A percentile compares a stretch with the other conserved stretches of the same genome.
Conservation (phyloP, 441 rosid genomes). For the Eruca vesicaria region DNA sequence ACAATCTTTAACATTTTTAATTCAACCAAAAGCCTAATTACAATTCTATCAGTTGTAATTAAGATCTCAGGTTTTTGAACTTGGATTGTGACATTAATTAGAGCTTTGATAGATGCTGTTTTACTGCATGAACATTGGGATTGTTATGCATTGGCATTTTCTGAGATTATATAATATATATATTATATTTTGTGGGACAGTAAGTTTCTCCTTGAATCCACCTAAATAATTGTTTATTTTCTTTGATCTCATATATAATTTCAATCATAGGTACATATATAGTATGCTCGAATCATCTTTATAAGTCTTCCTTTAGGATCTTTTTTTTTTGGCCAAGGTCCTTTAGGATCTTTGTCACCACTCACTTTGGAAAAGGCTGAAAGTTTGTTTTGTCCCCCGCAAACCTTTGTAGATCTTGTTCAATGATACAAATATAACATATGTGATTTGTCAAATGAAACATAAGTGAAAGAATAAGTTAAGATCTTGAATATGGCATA, state of each 20-base stretch:
- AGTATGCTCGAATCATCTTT: conserved; percentile 6
- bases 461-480: background rate
- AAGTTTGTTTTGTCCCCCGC: conserved; percentile 24
- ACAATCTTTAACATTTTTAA: background rate
- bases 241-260: background rate
- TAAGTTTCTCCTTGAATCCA: conserved; percentile 13
- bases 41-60: background rate
- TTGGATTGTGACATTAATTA: conserved; percentile 13
- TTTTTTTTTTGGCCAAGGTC: too few relatives aligned
- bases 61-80: conserved; percentile 7
- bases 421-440: background rate
- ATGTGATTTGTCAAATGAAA: background rate
- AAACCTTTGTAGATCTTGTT: conserved; percentile 5
- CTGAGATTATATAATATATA: background rate
- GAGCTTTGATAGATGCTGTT: conserved; percentile 12
- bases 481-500: background rate
- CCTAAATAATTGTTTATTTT: background rate
- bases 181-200: conserved; percentile 7
- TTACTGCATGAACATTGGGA: conserved; percentile 1
- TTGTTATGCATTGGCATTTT: conserved; percentile 8
- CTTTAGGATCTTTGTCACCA: conserved; percentile 28
- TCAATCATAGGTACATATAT: background rate
- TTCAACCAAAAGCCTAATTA: background rate
- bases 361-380: conserved; percentile 25
- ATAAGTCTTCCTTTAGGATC: conserved; percentile 19